Conservation (phyloP, 345 rosid genomes). For the Ailanthus altissimus region DNA sequence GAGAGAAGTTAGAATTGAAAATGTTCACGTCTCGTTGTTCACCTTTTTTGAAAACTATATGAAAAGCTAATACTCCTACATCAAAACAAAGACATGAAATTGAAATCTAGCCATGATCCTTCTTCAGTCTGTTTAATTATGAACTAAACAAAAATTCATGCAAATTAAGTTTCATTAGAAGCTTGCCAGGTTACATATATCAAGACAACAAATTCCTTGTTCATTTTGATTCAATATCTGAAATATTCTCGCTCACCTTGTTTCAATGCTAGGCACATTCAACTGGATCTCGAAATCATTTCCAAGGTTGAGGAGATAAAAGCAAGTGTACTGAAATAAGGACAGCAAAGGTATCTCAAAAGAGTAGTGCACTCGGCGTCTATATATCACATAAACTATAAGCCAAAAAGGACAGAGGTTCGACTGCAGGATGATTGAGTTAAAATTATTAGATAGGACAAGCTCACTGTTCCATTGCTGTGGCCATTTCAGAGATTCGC, state of each 20-base stretch:
- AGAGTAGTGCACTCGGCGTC: background rate
- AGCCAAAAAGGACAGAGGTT: background rate
- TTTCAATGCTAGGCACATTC: background rate
- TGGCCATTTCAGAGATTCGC: slow-evolving; percentile 9
- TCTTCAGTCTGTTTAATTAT: slow-evolving; percentile 1
- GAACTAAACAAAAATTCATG: background rate
- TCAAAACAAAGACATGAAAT: background rate
- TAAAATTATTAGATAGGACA: slow-evolving; percentile 19
- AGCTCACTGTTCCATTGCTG: slow-evolving; percentile 14
- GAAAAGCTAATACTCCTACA: background rate
- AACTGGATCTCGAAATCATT: background rate
- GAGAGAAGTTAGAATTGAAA: background rate
- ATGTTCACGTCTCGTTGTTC: background rate
- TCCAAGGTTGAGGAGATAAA: background rate
- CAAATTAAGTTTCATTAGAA: background rate
- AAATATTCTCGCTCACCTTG: background rate
- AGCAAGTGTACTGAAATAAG: slow-evolving; percentile 6
- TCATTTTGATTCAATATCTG: background rate
- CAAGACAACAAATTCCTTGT: background rate
- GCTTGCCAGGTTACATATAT: background rate
- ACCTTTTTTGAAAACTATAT: background rate
- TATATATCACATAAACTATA: background rate
- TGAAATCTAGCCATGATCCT: background rate
- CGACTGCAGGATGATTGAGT: background rate
- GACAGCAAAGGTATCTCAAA: background rate